Percentiles rank a stretch among this genome's conserved stretches.
Conservation (phyloP, 192 early-diverging fungal species). For the Backusella morwellensis region DNA sequence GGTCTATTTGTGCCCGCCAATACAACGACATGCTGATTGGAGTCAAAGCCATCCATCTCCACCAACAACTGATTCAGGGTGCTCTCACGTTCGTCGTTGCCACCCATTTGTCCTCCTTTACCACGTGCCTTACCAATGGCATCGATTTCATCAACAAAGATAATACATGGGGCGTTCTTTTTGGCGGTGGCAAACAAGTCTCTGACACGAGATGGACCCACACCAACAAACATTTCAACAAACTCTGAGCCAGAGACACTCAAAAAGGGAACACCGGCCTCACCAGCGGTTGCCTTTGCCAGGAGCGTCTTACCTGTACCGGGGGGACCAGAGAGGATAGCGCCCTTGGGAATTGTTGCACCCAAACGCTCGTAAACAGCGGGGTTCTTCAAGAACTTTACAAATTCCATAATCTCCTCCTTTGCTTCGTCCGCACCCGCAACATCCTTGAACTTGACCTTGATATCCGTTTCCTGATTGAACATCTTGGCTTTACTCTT, state of each 20-base stretch:
- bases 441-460: slow-evolving; percentile 98
- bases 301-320: slow-evolving; percentile 99
- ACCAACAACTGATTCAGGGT: slow-evolving; percentile 98
- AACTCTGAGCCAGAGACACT: slow-evolving; percentile 99
- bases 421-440: slow-evolving; percentile 99
- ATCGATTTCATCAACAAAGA: slow-evolving; percentile 99
- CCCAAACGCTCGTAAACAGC: slow-evolving; percentile 87
- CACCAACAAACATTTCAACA: slow-evolving; percentile 99
- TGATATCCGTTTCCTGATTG: slow-evolving; percentile 95
- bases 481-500: slow-evolving; percentile 95
- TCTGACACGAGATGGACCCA: slow-evolving; percentile 89
- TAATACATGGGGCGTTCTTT: slow-evolving; percentile 97
- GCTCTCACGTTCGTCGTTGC: slow-evolving; percentile 97
- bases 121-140: slow-evolving; percentile 98
- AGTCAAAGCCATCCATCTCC: slow-evolving; percentile 98
- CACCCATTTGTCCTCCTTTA: slow-evolving; percentile 80
- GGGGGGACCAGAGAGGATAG: slow-evolving; percentile 88
- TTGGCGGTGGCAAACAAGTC: slow-evolving; percentile 97
- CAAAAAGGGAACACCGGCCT: slow-evolving; percentile 97
- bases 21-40: slow-evolving; percentile 88
- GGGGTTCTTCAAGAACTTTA: slow-evolving; percentile 98
- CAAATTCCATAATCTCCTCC: slow-evolving; percentile 99
- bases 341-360: slow-evolving; percentile 99
- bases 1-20: slow-evolving; percentile 98
- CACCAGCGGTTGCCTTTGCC: slow-evolving; percentile 98